These are phyloP conservation scores for Ramaria rubella DNA, from an alignment of 768 basidiomycete genomes.

Conservation along the genomic window DNA sequence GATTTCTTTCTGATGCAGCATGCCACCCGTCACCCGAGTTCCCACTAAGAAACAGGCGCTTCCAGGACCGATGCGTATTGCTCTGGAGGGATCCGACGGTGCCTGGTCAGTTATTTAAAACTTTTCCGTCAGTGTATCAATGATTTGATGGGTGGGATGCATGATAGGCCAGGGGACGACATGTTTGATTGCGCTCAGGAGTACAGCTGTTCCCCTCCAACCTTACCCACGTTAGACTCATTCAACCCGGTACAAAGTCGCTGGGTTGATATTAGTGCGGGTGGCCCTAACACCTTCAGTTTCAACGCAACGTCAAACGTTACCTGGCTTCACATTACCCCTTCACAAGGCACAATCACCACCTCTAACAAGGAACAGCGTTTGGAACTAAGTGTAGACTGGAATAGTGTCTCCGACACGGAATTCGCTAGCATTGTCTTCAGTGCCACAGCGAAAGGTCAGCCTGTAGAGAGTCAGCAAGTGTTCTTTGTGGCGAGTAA, in stretches of 20 bases:
- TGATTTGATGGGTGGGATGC: neutral
- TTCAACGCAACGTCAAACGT: slow-evolving; percentile 45
- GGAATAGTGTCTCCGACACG: slow-evolving; percentile 41
- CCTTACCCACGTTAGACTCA: slow-evolving; percentile 44
- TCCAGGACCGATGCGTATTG: slow-evolving; percentile 58
- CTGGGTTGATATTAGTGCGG: slow-evolving; percentile 57
- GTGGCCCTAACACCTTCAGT: slow-evolving; percentile 51
- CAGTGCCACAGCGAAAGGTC: slow-evolving; percentile 37
- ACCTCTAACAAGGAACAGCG: slow-evolving; percentile 43
- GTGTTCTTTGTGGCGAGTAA: slow-evolving; percentile 27
- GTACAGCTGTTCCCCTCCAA: slow-evolving; percentile 45
- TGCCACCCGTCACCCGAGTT: slow-evolving; percentile 46
- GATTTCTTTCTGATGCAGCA: slow-evolving; percentile 25
- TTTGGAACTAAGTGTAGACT: slow-evolving; percentile 53
- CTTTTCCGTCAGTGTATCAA: neutral
- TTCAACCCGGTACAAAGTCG: slow-evolving; percentile 47
- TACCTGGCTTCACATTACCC: slow-evolving; percentile 47
- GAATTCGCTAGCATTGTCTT: slow-evolving; percentile 38
- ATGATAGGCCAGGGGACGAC: slow-evolving; percentile 59
- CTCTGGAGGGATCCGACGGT: slow-evolving; percentile 52
- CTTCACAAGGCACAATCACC: slow-evolving; percentile 43
- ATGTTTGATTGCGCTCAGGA: slow-evolving; percentile 44
- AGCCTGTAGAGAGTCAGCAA: slow-evolving; percentile 26
- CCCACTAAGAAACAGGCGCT: slow-evolving; percentile 50
- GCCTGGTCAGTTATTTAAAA: slow-evolving; percentile 53